Percentiles rank a stretch among this genome's conserved stretches.
Conservation (phyloP, 202 grass and related monocot species). For the Tripidium arundinaceum region DNA sequence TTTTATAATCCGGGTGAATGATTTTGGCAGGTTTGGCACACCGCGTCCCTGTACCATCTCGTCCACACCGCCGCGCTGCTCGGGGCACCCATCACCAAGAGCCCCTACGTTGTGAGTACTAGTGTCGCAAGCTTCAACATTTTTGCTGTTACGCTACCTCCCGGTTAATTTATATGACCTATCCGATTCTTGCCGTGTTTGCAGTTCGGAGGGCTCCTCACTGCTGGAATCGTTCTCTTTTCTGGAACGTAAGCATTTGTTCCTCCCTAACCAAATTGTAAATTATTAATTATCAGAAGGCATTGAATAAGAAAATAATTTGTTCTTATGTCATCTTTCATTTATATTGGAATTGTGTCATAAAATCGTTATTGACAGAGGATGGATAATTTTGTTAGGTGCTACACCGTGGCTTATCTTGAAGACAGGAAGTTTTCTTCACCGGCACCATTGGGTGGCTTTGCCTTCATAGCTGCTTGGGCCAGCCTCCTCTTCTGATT, state of each 20-base stretch:
- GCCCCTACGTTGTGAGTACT: constrained; percentile 65
- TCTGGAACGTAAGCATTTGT: constrained; percentile 75
- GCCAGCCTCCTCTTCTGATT: constrained; percentile 76
- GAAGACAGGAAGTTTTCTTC: constrained; percentile 81
- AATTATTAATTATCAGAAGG: background rate
- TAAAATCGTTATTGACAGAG: background rate
- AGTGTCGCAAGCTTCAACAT: background rate
- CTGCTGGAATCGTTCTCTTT: constrained; percentile 77
- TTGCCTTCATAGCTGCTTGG: constrained; percentile 82
- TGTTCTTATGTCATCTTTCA: background rate
- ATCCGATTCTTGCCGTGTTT: constrained; percentile 5
- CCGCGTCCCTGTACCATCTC: constrained; percentile 88
- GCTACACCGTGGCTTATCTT: constrained; percentile 77
- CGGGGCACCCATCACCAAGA: constrained; percentile 71
- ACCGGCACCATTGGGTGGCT: constrained; percentile 70
- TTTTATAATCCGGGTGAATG: background rate
- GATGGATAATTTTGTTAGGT: constrained; percentile 44
- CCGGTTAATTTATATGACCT: background rate
- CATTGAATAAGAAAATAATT: background rate
- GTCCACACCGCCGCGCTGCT: constrained; percentile 87
- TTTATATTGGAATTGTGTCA: constrained; percentile 1
- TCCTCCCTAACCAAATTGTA: background rate
- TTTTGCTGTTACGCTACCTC: background rate
- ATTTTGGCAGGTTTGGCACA: constrained; percentile 62
- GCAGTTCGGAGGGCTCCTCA: constrained; percentile 95